phyloP scores from a whole-genome alignment of 2,329 filamentous ascomycete genomes.

The Biscogniauxia mediterranea region DNA sequence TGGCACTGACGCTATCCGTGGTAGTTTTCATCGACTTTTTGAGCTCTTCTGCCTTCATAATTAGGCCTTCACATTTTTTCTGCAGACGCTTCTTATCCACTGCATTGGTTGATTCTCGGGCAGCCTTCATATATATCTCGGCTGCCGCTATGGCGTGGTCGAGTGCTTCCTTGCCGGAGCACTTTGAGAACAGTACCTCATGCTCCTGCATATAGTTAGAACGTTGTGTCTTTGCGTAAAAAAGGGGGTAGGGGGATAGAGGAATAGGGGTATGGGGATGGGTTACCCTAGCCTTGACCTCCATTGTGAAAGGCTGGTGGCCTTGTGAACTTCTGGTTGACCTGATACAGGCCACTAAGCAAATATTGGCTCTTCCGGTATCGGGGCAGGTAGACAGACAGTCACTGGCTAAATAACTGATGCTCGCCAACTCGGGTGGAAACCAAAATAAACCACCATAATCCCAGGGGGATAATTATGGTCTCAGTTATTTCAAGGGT shows the following conservation, averaged over 20 bases:
- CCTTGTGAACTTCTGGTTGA: not conserved
- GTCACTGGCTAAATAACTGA: not conserved
- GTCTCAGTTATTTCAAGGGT: not conserved
- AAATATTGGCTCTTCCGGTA: not conserved
- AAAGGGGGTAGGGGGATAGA: no score
- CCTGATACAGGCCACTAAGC: no score
- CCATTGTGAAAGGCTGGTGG: conserved; percentile 32
- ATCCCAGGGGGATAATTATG: not conserved
- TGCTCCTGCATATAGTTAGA: conserved; percentile 42
- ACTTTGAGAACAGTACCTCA: conserved; percentile 46
- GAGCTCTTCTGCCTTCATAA: conserved; percentile 72
- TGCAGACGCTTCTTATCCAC: conserved; percentile 66
- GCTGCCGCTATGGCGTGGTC: conserved; percentile 72
- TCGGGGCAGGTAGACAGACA: not conserved
- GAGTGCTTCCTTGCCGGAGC: conserved; percentile 63
- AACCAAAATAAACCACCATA: conserved; percentile 6
- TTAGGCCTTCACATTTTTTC: conserved; percentile 65
- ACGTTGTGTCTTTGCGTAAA: not conserved
- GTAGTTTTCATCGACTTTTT: conserved; percentile 45
- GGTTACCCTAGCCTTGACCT: conserved; percentile 46
- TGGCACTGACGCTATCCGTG: conserved; percentile 19
- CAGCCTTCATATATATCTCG: conserved; percentile 78
- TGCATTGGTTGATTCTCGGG: conserved; percentile 58
- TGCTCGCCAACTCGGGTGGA: not conserved
- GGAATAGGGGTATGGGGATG: not conserved